Base-by-base conservation (phyloP, 108 stramenopile species). In the Skeletonema menzelii region DNA sequence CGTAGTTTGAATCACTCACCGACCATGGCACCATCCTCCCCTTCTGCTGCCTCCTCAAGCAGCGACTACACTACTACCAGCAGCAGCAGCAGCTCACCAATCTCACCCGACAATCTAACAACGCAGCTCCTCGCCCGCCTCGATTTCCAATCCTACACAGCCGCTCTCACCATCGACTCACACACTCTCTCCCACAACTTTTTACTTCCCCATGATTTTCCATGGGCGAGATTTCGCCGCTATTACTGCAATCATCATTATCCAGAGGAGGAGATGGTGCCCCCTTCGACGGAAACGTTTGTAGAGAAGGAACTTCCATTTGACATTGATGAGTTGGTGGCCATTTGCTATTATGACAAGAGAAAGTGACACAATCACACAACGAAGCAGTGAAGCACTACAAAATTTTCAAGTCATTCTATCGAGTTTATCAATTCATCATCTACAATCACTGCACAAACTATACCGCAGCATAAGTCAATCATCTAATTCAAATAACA, bases 401-500 rank as follows among this genome's bases (percentile, higher is more conserved):
- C n/a, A n/a, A 46, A 17, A n/a, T 0, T 17, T 0, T 53, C 49
- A 53, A 53, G 22, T 53, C 49, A 53, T 24, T 53, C 49, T 7
- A 22, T 10, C 7, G 15, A 6, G 0, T 53, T 53, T 53, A 53
- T 53, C 20, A 22, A 53, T 22, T 53, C 49, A 53, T 53, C 4
- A 22, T 2, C n/a, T 3, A 15, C 14, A 42, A 42, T 42, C 40
- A 11, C 40, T 42, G 40, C 40, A 42, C 3, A 42, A 15, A 42
- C 15, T 42, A 42, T n/a, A 42, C 15, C 4, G 40, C 40, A 42
- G 35, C 35, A 37, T 11, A 11, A 42, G 15, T 42, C 40, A 3
- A n/a, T 42, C 35, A 42, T 15, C 40, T 42, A 42, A 42, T 42
- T 53, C 49, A 53, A 53, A 53, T 53, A 53, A 53, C 22, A 53